phyloP scores from a whole-genome alignment of 2,329 filamentous ascomycete genomes.

The Furcasterigmium furcatum region DNA sequence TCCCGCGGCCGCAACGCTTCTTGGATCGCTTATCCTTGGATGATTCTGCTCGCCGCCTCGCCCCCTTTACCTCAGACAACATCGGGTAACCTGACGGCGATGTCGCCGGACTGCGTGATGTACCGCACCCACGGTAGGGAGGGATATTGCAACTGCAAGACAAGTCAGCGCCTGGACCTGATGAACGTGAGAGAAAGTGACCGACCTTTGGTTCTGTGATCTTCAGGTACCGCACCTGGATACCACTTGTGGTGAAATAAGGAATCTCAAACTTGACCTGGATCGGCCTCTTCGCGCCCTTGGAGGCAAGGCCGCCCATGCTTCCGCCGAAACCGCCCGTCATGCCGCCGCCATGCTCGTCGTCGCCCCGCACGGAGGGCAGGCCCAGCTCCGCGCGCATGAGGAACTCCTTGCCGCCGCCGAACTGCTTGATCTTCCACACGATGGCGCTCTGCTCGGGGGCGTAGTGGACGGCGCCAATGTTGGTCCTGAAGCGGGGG shows the following conservation, averaged over 20 bases:
- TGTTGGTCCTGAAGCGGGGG: slow-evolving; percentile 94
- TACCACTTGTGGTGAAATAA: slow-evolving; percentile 99
- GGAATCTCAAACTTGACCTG: slow-evolving; percentile 99
- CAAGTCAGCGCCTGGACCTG: slow-evolving; percentile 9
- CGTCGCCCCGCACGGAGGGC: slow-evolving; percentile 90
- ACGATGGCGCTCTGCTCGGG: slow-evolving; percentile 97
- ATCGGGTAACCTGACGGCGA: slow-evolving; percentile 92
- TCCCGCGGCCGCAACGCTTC: too few relatives aligned
- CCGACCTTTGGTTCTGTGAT: slow-evolving; percentile 98
- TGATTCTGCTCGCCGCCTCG: too few relatives aligned
- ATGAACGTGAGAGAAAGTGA: slow-evolving; percentile 7
- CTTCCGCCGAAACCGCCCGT: slow-evolving; percentile 95
- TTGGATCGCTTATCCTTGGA: too few relatives aligned
- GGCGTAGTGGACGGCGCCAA: slow-evolving; percentile 94
- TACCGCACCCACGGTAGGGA: slow-evolving; percentile 97
- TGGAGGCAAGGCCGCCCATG: slow-evolving; percentile 88
- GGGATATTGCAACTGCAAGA: slow-evolving; percentile 84
- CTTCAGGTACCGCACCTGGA: slow-evolving; percentile 97
- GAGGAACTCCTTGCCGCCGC: slow-evolving; percentile 95
- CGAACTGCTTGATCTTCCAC: slow-evolving; percentile 99
- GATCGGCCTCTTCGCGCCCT: slow-evolving; percentile 89
- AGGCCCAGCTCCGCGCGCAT: slow-evolving; percentile 97
- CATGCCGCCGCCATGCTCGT: slow-evolving; percentile 95
- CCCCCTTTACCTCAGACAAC: slow-evolving; percentile 54
- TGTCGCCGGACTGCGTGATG: slow-evolving; percentile 97